Evolutionary conservation across 2,329 filamentous ascomycete species (phyloP), one percentile per base, ranked within the genome.

Genomic region (Cladosporium austrohemisphaericum): DNA sequence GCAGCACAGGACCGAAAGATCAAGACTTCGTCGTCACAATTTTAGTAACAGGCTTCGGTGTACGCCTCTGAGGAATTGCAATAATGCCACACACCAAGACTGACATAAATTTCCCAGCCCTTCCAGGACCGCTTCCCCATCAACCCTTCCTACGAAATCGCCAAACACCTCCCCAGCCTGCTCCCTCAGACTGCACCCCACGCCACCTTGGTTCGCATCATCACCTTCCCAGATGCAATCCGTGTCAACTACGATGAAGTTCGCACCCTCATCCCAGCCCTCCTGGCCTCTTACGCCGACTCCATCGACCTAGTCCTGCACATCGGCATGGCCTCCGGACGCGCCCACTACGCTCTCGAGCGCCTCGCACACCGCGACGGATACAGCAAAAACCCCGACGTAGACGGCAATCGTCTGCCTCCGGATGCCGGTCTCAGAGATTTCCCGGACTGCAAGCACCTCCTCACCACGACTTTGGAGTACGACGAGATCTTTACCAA

Each of bases 141-240:
- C 52, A 95, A 95, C 64, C 88, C 89, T 7, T 89, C 88, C 3
- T 91, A 81, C 77, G 79, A 91, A 63, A 91, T 95, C 62, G 82
- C 85, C 41, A 76, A 74, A 20, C 74, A 72, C 16, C 79, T 94
- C n/a, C 84, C 88, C 3, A 67, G 77, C 2, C 77, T 79, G 57
- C 77, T 91, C 4, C 78, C 81, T 23, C 29, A 53, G 44, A 52
- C 53, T 40, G 32, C 54, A n/a, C 29, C 49, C 26, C 59, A 56
- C 49, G 62, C 57, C 58, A 62, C 59, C 43, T 71, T 74, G 8
- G 79, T 88, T 48, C 78, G 77, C 56, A 79, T 90, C 54, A 67
- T 84, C 44, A 73, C 81, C 19, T 82, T 89, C 61, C 80, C 83
- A 1, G 71, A 78, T 33, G 77, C 87, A 1, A 75, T 95, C 35